A percentile compares a stretch with the other conserved stretches of the same genome.
phyloP scores from a whole-genome alignment of 2,329 filamentous ascomycete genomes.

The Domatiomyces catenatus region DNA sequence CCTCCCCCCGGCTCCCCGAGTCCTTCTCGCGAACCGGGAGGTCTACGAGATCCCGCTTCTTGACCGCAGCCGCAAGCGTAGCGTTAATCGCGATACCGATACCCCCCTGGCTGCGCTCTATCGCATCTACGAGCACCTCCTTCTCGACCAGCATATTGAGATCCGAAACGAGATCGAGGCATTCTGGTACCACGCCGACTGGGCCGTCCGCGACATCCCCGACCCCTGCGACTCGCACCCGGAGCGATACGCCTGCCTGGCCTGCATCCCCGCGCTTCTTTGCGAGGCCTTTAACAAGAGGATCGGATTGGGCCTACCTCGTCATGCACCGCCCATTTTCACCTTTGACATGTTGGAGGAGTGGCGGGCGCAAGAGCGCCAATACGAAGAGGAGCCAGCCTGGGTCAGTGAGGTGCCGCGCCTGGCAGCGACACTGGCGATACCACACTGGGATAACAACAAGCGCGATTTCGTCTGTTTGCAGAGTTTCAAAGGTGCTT shows the following conservation, averaged over 20 bases:
- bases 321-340: slow-evolving; percentile 4
- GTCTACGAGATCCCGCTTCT: no score
- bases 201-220: slow-evolving; percentile 4
- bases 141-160: slow-evolving; percentile 4
- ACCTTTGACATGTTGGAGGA: slow-evolving; percentile 2
- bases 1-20: no score
- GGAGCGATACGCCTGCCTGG: slow-evolving; percentile 5
- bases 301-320: not conserved
- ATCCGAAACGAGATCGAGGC: slow-evolving; percentile 5
- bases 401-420: no score
- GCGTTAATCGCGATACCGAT: not conserved
- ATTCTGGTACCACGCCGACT: slow-evolving; percentile 3
- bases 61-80: no score
- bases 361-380: not conserved
- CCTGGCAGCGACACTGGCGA: no score
- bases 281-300: slow-evolving; percentile 2
- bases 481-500: no score
- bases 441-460: no score
- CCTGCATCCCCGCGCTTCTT: slow-evolving; percentile 2
- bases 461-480: no score
- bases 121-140: slow-evolving; percentile 4
- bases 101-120: slow-evolving; percentile 4
- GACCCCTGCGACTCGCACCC: slow-evolving; percentile 4
- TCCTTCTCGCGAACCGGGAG: no score
- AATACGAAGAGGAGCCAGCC: no score